phyloP scores from a whole-genome alignment of 2,329 filamentous ascomycete genomes.

The Aspergillus ochraceoroseus region DNA sequence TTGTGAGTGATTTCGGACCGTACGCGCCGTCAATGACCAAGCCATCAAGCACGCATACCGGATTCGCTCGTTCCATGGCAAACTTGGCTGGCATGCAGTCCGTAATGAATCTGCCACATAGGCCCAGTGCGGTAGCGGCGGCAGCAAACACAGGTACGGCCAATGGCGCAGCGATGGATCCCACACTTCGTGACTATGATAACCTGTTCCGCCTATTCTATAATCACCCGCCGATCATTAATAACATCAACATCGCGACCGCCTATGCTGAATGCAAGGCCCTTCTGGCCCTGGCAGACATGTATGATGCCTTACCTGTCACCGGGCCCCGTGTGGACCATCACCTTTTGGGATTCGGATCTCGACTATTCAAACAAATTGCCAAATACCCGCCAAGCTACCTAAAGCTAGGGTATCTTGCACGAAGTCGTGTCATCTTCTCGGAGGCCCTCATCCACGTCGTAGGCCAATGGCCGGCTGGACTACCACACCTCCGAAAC shows the following conservation, averaged over 20 bases:
- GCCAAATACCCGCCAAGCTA: slow-evolving; percentile 94
- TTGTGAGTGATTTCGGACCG: slow-evolving; percentile 48
- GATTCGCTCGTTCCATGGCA: slow-evolving; percentile 83
- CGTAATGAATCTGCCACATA: slow-evolving; percentile 48
- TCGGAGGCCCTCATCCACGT: slow-evolving; percentile 88
- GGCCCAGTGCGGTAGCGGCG: slow-evolving; percentile 46
- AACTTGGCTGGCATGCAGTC: slow-evolving; percentile 61
- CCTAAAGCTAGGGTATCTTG: slow-evolving; percentile 80
- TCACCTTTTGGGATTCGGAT: slow-evolving; percentile 86
- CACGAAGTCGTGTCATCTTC: slow-evolving; percentile 76
- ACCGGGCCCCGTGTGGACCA: slow-evolving; percentile 89
- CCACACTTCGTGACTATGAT: slow-evolving; percentile 85
- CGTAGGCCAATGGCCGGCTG: slow-evolving; percentile 86
- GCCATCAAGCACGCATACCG: slow-evolving; percentile 55
- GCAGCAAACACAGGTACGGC: slow-evolving; percentile 10
- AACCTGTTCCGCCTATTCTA: slow-evolving; percentile 96
- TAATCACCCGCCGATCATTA: slow-evolving; percentile 78
- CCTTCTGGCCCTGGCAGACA: slow-evolving; percentile 80
- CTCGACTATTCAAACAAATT: slow-evolving; percentile 89
- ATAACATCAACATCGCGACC: slow-evolving; percentile 81
- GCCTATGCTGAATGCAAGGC: slow-evolving; percentile 94
- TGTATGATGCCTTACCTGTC: slow-evolving; percentile 84
- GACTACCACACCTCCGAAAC: slow-evolving; percentile 67
- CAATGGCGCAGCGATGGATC: slow-evolving; percentile 56
- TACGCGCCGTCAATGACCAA: slow-evolving; percentile 58